Base-by-base conservation (phyloP, 495 filamentous ascomycete species). In the Mytilinidion resinicola region DNA sequence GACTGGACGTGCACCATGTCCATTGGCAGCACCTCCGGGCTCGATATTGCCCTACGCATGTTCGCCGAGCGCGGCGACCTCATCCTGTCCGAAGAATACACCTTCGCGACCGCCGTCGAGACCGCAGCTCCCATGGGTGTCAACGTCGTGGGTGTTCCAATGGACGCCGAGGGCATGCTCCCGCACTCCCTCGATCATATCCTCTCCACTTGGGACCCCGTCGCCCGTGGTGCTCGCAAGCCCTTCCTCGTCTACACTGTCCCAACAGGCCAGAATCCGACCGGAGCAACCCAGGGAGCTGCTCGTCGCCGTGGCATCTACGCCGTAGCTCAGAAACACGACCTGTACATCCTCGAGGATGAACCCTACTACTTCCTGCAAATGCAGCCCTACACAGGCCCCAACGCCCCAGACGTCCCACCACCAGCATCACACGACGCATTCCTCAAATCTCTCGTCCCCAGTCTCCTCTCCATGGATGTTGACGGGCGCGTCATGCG, bases 311-410 rank as follows among this genome's bases (percentile, higher is more conserved):
- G 76, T 48, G 85, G 79, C 30, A 77, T 96, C 35, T 96, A 96
- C 74, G 76, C 72, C 11, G 79, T 96, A 12, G 84, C 83, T 30
- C 83, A 85, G 69, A 87, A 88, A 72, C 88, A 95, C 69, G 89
- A 96, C 67, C 55, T 96, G 46, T 86, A 82, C 71, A 91, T 97
- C 70, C 67, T 97, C 60, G 92, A 97, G 73, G 92, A 97, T 69
- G 92, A 97, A 69, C 92, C 92, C n/a, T 96, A 96, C 56, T 80
- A 89, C 71, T 98, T 92, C 76, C 78, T 98, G 51, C 93, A 98
- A 75, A 96, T 98, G 90, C 83, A 89, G 68, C 84, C 89, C 1
- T 93, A 91, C 72, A 77, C 77, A 12, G 81, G 82, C 21, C 69
- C 76, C 33, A 71, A 78, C 51, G 70, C 72, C 17, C 70, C 75